A percentile compares a stretch with the other conserved stretches of the same genome.
Evolutionary conservation across 495 filamentous ascomycete genomes (phyloP).

Genomic region (Umbilicaria muhlenbergii): DNA sequence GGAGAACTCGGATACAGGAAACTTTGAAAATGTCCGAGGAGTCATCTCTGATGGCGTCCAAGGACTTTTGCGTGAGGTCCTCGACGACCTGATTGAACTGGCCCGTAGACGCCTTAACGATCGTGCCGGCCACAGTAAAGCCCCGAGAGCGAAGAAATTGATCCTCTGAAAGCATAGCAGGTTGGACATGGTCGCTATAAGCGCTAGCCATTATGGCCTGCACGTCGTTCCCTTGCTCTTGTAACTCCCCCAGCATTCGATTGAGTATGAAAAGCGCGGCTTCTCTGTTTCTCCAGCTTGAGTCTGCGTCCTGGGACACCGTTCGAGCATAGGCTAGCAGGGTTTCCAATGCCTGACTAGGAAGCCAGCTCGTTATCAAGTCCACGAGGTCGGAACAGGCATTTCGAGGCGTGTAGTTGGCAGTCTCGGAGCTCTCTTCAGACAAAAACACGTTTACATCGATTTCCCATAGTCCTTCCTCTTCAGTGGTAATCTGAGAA

Average conservation of each 20-base stretch:
- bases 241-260: constrained; percentile 62
- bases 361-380: no score
- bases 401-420: constrained; percentile 86
- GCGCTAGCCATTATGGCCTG: constrained; percentile 47
- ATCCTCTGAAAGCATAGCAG: constrained; percentile 44
- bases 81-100: constrained; percentile 34
- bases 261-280: constrained; percentile 71
- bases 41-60: constrained; percentile 60
- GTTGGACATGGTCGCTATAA: constrained; percentile 63
- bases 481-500: constrained; percentile 83
- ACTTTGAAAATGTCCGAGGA: constrained; percentile 79
- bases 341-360: constrained; percentile 35
- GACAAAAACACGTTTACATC: constrained; percentile 90
- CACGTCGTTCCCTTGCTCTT: constrained; percentile 53
- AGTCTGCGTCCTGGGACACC: constrained; percentile 38
- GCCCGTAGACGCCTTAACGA: constrained; percentile 43
- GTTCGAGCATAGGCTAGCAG: constrained; percentile 56
- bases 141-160: constrained; percentile 70
- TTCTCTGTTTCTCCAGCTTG: constrained; percentile 50
- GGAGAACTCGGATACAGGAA: constrained; percentile 74
- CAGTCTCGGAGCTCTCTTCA: constrained; percentile 88
- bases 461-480: constrained; percentile 89
- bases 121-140: constrained; percentile 62
- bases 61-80: constrained; percentile 56
- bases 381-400: constrained; percentile 82